phyloP scores from a whole-genome alignment of 345 rosid species.

The Rhodomyrtus tomentosa region DNA sequence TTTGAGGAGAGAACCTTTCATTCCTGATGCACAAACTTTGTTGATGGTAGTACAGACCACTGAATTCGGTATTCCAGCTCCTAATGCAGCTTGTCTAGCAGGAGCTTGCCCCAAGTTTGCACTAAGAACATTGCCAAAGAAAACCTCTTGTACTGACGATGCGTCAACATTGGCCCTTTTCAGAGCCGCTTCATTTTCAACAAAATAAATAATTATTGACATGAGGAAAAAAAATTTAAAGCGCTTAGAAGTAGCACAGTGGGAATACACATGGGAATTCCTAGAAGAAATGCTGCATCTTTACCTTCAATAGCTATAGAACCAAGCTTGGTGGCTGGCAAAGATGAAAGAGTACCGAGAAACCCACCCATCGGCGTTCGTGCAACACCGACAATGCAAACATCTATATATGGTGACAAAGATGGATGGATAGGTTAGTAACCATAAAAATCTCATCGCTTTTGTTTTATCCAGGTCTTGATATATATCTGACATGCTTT shows the following conservation, averaged over 20 bases:
- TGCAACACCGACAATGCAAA: slow-evolving; percentile 95
- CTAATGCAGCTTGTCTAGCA: slow-evolving; percentile 95
- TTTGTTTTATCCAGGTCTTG: background rate
- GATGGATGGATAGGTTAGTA: background rate
- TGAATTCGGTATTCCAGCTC: slow-evolving; percentile 85
- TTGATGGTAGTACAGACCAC: slow-evolving; percentile 85
- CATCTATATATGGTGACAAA: slow-evolving; percentile 33
- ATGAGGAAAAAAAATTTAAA: background rate
- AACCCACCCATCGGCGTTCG: slow-evolving; percentile 97
- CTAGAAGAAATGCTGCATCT: background rate
- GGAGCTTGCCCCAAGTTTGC: slow-evolving; percentile 99
- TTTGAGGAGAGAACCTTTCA: slow-evolving; percentile 58
- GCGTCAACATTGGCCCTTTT: slow-evolving; percentile 86
- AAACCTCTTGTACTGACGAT: slow-evolving; percentile 80
- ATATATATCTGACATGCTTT: background rate
- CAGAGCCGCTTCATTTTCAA: slow-evolving; percentile 60
- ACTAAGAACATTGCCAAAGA: slow-evolving; percentile 89
- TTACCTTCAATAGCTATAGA: slow-evolving; percentile 75
- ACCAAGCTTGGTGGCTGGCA: slow-evolving; percentile 94
- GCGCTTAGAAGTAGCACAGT: background rate
- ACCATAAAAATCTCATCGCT: background rate
- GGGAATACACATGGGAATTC: background rate
- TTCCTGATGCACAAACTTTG: slow-evolving; percentile 98
- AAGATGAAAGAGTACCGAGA: slow-evolving; percentile 73
- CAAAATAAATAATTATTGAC: background rate